phyloP scores from a whole-genome alignment of 139 green algal species.

The Micromonas pusilla region DNA sequence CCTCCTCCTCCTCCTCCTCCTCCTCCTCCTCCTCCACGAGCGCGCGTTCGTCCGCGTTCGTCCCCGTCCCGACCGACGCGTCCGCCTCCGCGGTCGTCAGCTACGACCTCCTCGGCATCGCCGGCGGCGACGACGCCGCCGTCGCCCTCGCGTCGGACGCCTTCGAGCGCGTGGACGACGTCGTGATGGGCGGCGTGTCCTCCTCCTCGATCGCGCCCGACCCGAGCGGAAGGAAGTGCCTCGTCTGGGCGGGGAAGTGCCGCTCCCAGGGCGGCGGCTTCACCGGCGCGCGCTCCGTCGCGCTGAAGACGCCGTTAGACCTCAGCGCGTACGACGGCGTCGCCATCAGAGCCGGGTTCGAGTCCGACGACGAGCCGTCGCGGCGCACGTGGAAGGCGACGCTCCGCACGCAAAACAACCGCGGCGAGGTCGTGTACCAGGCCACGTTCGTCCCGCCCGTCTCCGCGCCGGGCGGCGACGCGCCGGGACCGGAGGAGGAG shows the following conservation, averaged over 20 bases:
- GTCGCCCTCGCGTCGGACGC: background rate
- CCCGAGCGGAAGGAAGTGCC: background rate
- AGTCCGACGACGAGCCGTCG: slow-evolving; percentile 23
- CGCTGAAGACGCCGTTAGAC: background rate
- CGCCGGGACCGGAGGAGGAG: too few species aligned
- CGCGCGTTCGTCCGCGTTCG: too few species aligned
- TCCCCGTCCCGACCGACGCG: too few species aligned
- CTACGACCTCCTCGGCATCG: background rate
- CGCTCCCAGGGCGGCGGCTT: slow-evolving; percentile 11
- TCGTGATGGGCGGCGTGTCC: slow-evolving; percentile 24
- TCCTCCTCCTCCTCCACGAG: too few species aligned
- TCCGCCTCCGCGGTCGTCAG: too few species aligned
- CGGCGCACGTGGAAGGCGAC: slow-evolving; percentile 24
- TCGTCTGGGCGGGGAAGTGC: slow-evolving; percentile 8
- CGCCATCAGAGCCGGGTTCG: background rate
- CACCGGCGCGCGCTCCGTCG: background rate
- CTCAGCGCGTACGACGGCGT: slow-evolving; percentile 12
- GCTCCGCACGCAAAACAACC: slow-evolving; percentile 11
- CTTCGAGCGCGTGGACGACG: slow-evolving; percentile 24
- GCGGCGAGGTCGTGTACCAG: slow-evolving; percentile 26
- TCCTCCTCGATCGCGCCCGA: background rate
- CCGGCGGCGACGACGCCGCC: too few species aligned
- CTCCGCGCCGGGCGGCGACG: background rate
- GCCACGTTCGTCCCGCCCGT: slow-evolving; percentile 7
- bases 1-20: too few species aligned